Evolutionary conservation across 805 yeast species (phyloP).

Genomic region (Metschnikowia henanensis): DNA sequence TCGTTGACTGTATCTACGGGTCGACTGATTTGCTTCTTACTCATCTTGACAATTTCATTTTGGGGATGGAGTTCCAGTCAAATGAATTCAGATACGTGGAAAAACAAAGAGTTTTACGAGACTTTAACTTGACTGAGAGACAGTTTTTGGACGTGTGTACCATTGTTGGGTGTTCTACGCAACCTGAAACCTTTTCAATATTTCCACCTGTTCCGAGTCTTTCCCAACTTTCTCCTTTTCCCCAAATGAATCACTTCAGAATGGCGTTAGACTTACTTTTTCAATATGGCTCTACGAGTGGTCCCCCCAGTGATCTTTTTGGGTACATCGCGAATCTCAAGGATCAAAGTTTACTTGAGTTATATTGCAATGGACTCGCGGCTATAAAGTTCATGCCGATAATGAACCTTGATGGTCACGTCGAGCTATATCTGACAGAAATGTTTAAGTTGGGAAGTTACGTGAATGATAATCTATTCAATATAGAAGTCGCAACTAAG

Average conservation of each 20-base stretch:
- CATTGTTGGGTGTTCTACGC: constrained; percentile 76
- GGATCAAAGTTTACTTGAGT: constrained; percentile 45
- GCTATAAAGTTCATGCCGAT: constrained; percentile 75
- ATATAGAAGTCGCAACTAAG: not conserved
- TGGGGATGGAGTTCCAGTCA: constrained; percentile 65
- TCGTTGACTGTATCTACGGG: constrained; percentile 78
- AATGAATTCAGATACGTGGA: constrained; percentile 70
- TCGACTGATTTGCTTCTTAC: constrained; percentile 77
- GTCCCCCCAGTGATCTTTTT: constrained; percentile 33
- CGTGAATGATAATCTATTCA: constrained; percentile 1
- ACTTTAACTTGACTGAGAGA: constrained; percentile 57
- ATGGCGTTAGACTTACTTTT: constrained; percentile 40
- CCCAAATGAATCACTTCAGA: constrained; percentile 41
- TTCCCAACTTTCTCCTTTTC: constrained; percentile 41
- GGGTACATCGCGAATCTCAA: constrained; percentile 49
- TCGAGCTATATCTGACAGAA: constrained; percentile 53
- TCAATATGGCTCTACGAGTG: constrained; percentile 32
- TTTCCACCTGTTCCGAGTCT: constrained; percentile 46
- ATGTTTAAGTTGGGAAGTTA: constrained; percentile 34
- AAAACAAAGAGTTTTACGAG: constrained; percentile 54
- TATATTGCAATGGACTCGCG: constrained; percentile 67
- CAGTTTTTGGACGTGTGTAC: constrained; percentile 76
- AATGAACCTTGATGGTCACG: constrained; percentile 64
- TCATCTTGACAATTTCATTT: constrained; percentile 65
- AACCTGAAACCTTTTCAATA: constrained; percentile 58